Evolutionary conservation across 352 stramenopile genomes (phyloP).

Genomic region (Thalassiosira exigua): DNA sequence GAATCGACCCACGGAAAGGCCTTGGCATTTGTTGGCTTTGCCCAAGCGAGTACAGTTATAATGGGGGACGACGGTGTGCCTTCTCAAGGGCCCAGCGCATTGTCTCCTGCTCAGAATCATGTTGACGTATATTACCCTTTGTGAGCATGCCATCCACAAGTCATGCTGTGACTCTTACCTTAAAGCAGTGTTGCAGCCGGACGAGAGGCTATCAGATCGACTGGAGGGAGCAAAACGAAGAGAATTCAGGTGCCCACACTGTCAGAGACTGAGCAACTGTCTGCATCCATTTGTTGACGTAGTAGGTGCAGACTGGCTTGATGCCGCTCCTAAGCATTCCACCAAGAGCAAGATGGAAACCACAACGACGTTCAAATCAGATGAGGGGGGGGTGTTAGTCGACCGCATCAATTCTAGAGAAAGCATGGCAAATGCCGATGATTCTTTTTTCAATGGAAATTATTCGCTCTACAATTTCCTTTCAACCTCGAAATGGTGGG

Average conservation of each 20-base stretch:
- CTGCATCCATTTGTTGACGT: slow-evolving; percentile 86
- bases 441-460: no score
- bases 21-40: slow-evolving; percentile 81
- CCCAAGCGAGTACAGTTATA: slow-evolving; percentile 78
- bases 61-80: slow-evolving; percentile 71
- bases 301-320: slow-evolving; percentile 71
- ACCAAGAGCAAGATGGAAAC: not conserved
- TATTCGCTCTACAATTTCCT: slow-evolving; percentile 75
- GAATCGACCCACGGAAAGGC: slow-evolving; percentile 54
- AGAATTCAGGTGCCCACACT: slow-evolving; percentile 95
- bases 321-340: slow-evolving; percentile 26
- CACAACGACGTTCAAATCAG: slow-evolving; percentile 13
- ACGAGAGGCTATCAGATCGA: slow-evolving; percentile 73
- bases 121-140: slow-evolving; percentile 84
- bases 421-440: no score
- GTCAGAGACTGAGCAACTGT: slow-evolving; percentile 95
- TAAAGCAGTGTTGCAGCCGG: slow-evolving; percentile 89
- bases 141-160: slow-evolving; percentile 95
- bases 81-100: slow-evolving; percentile 12
- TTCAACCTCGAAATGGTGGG: slow-evolving; percentile 77
- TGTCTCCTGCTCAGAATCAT: slow-evolving; percentile 44
- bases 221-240: slow-evolving; percentile 86
- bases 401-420: slow-evolving; percentile 3
- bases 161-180: slow-evolving; percentile 95
- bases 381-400: slow-evolving; percentile 19